These are phyloP conservation scores for Penicillium parvum DNA, from an alignment of 495 filamentous ascomycete species.

Conservation along the genomic window DNA sequence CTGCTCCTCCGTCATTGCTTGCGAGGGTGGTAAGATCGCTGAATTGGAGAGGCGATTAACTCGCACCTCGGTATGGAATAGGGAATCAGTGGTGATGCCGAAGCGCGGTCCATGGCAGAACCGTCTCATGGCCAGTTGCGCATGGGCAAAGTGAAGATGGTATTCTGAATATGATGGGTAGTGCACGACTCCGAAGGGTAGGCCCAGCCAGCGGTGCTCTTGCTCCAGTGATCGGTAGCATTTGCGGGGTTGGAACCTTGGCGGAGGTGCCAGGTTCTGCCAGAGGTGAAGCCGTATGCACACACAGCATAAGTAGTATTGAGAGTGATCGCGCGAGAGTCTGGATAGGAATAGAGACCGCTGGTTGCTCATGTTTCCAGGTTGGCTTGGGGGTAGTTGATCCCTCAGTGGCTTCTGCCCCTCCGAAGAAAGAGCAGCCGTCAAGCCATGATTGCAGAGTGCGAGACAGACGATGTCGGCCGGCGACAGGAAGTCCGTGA, in stretches of 20 bases:
- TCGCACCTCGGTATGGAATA: background rate
- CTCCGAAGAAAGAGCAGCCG: too few relatives aligned
- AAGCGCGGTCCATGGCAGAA: background rate
- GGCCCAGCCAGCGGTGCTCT: background rate
- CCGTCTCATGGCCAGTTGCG: background rate
- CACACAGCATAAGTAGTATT: too few relatives aligned
- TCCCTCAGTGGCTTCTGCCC: too few relatives aligned
- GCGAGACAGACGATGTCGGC: slow-evolving; percentile 1
- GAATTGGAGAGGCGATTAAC: background rate
- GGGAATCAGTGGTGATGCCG: background rate
- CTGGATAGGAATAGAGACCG: too few relatives aligned
- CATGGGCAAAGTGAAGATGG: background rate
- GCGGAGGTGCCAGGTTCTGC: background rate
- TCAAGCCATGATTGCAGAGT: background rate
- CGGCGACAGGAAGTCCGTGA: background rate
- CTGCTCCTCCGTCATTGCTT: background rate
- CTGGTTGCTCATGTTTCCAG: too few relatives aligned
- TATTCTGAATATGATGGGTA: background rate
- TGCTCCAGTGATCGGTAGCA: background rate
- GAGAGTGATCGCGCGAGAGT: too few relatives aligned
- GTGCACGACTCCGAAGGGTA: background rate
- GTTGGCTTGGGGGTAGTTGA: too few relatives aligned
- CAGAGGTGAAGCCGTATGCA: too few relatives aligned
- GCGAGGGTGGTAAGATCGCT: background rate
- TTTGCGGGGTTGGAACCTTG: background rate